Conservation (phyloP, 106 monocot genomes). For the Agapanthus africanus region DNA sequence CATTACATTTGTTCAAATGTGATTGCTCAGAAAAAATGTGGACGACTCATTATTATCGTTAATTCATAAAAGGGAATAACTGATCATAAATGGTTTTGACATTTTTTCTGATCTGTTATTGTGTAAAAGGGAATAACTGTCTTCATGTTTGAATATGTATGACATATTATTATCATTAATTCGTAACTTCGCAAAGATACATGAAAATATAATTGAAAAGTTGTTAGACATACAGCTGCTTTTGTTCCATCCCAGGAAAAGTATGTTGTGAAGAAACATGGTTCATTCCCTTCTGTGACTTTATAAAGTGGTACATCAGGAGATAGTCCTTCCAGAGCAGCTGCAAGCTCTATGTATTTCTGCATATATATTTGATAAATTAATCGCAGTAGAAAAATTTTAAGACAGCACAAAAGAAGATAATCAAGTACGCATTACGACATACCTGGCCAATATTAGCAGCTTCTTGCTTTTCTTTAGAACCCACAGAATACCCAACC, state of each 20-base stretch:
- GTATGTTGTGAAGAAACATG: slow-evolving; percentile 80
- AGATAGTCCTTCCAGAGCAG: slow-evolving; percentile 58
- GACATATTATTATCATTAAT: not conserved
- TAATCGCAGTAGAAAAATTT: not conserved
- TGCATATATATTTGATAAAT: slow-evolving; percentile 17
- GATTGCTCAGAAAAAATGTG: not conserved
- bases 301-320: slow-evolving; percentile 80
- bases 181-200: not conserved
- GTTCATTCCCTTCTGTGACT: slow-evolving; percentile 92
- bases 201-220: slow-evolving; percentile 10
- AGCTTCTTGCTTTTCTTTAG: slow-evolving; percentile 80
- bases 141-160: not conserved
- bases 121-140: not conserved
- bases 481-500: slow-evolving; percentile 78
- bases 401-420: not conserved
- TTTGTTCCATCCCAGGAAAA: slow-evolving; percentile 82
- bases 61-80: no score
- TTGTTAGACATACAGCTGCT: slow-evolving; percentile 49
- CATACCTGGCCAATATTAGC: slow-evolving; percentile 75
- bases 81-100: no score
- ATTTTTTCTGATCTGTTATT: not conserved
- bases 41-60: no score
- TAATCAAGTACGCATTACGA: not conserved
- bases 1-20: not conserved
- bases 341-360: slow-evolving; percentile 86